Evolutionary conservation across 2,329 filamentous ascomycete genomes (phyloP).

Genomic region (Exophiala dermatitidis): DNA sequence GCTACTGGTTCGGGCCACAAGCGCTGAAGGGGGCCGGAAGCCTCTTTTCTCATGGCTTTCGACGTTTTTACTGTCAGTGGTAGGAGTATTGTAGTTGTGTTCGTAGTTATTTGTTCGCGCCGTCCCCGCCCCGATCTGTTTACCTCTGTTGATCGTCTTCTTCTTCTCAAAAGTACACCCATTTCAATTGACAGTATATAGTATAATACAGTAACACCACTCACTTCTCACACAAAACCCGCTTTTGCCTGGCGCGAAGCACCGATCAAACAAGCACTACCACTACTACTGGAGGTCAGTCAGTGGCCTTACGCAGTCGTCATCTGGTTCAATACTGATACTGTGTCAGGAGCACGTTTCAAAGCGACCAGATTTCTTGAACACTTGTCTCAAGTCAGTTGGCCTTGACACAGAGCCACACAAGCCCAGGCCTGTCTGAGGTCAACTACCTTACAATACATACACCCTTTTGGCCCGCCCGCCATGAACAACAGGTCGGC

Average conservation of each 20-base stretch:
- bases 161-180: background rate
- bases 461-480: background rate
- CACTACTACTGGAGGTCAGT: constrained; percentile 8
- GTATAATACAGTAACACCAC: too few relatives aligned
- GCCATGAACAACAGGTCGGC: constrained; percentile 13
- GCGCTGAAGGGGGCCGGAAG: constrained; percentile 5
- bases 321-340: constrained; percentile 17
- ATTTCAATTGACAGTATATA: too few relatives aligned
- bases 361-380: constrained; percentile 5
- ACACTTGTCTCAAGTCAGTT: background rate
- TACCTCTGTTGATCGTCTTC: constrained; percentile 14
- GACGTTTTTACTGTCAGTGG: background rate
- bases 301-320: background rate
- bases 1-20: background rate
- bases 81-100: too few relatives aligned
- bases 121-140: constrained; percentile 9
- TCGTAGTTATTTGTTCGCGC: constrained; percentile 4
- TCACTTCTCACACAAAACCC: background rate
- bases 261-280: background rate
- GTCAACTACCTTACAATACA: constrained; percentile 8
- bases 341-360: constrained; percentile 22
- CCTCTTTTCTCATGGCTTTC: background rate
- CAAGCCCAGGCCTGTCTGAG: background rate
- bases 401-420: constrained; percentile 11
- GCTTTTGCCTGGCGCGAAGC: constrained; percentile 15